phyloP scores from a whole-genome alignment of 1,284 basidiomycete species.

The Ustilago curta region DNA sequence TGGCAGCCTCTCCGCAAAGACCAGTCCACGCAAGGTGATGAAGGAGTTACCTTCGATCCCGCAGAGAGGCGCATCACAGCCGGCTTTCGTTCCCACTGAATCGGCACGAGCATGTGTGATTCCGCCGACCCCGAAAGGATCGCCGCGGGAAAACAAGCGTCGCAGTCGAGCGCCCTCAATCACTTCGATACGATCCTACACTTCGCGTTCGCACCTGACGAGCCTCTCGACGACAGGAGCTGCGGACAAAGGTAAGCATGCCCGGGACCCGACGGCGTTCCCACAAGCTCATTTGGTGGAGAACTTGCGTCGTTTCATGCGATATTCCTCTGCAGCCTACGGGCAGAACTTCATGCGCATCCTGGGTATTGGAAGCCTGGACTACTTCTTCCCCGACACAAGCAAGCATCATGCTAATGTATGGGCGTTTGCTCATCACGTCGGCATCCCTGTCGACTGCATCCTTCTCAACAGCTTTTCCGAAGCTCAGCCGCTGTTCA shows the following conservation, averaged over 20 bases:
- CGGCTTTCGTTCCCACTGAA: constrained; percentile 12
- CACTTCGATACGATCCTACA: constrained; percentile 54
- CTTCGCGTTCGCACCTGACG: constrained; percentile 49
- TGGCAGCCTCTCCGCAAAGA: not conserved
- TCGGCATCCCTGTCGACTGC: constrained; percentile 72
- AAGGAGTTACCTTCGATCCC: constrained; percentile 39
- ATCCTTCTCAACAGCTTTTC: constrained; percentile 72
- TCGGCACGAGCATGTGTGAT: not conserved
- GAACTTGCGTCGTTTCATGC: constrained; percentile 72
- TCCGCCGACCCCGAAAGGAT: constrained; percentile 31
- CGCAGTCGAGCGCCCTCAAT: constrained; percentile 55
- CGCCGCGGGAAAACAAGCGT: constrained; percentile 32
- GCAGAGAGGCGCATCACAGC: constrained; percentile 34
- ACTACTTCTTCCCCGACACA: constrained; percentile 72
- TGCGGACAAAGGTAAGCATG: constrained; percentile 31
- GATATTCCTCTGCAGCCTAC: constrained; percentile 69
- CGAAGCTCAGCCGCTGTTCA: constrained; percentile 58
- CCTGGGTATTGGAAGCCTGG: constrained; percentile 71
- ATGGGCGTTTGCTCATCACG: constrained; percentile 71
- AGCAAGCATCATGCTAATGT: constrained; percentile 71
- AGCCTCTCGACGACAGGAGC: constrained; percentile 32
- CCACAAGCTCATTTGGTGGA: constrained; percentile 71
- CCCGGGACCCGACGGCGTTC: constrained; percentile 56
- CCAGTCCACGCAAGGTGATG: constrained; percentile 9
- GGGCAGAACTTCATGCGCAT: constrained; percentile 71